Conservation (phyloP, 345 rosid species). For the Rhizophora mangle region DNA sequence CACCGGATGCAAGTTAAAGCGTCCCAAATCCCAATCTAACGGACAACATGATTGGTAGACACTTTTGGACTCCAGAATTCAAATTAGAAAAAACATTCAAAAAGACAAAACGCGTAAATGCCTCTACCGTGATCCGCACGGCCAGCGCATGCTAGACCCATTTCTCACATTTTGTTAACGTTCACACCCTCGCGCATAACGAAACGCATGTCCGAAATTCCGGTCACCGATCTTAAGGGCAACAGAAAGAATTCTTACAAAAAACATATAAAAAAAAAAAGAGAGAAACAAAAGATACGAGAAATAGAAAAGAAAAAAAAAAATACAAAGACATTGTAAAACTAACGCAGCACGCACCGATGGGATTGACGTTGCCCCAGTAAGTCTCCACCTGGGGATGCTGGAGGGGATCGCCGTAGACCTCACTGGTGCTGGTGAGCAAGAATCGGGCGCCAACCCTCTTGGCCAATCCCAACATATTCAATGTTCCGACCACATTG, state of each 20-base stretch:
- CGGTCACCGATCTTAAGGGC: neutral
- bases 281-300: neutral
- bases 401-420: constrained; percentile 97
- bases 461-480: constrained; percentile 97
- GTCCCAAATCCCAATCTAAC: neutral
- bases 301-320: no score
- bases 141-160: neutral
- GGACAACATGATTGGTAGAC: neutral
- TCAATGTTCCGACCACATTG: constrained; percentile 91
- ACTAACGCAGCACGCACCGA: constrained; percentile 45
- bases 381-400: constrained; percentile 99
- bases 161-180: neutral
- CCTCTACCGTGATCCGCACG: neutral
- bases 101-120: neutral
- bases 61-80: no score
- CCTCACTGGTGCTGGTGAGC: constrained; percentile 95
- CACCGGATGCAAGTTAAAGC: neutral
- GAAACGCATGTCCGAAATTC: neutral
- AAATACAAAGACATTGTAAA: no score
- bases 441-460: constrained; percentile 88
- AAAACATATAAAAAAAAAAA: neutral
- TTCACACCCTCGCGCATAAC: neutral
- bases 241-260: neutral
- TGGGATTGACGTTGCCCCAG: constrained; percentile 99
- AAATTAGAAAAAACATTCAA: neutral